phyloP scores from a whole-genome alignment of 345 rosid species.

The Pistacia integerrima region DNA sequence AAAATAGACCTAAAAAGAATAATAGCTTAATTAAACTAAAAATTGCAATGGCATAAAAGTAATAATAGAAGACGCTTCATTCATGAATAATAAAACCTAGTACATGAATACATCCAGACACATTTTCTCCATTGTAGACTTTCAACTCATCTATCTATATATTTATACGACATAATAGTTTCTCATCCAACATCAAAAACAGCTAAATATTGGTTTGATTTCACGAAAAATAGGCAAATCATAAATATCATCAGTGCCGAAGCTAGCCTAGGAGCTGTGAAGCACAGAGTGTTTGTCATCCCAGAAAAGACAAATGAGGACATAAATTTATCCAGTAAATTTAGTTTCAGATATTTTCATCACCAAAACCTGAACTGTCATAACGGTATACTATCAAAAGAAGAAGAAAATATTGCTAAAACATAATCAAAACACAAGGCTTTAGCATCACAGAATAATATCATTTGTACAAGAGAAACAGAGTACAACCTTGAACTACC shows the following conservation, averaged over 20 bases:
- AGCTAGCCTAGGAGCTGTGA: not conserved
- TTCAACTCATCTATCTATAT: too few relatives aligned
- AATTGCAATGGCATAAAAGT: not conserved
- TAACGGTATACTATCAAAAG: not conserved
- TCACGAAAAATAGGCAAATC: not conserved
- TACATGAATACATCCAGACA: not conserved
- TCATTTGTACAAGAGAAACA: constrained; percentile 1
- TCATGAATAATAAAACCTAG: not conserved
- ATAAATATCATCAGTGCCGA: not conserved
- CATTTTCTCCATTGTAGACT: too few relatives aligned
- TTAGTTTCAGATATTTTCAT: not conserved
- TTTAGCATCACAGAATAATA: not conserved
- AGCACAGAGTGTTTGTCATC: not conserved
- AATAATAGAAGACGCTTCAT: not conserved
- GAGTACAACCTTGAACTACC: constrained; percentile 86
- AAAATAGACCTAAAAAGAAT: constrained; percentile 69
- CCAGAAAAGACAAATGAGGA: not conserved
- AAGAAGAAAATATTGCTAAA: not conserved
- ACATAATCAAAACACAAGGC: not conserved
- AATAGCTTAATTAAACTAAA: constrained; percentile 7
- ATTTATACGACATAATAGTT: not conserved
- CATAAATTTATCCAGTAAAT: not conserved
- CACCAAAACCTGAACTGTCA: not conserved
- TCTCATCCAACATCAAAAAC: not conserved
- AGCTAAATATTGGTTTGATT: not conserved